Evolutionary conservation across 2,329 filamentous ascomycete genomes (phyloP), one percentile per base, ranked within the genome.

Genomic region (Aspergillus texensis): DNA sequence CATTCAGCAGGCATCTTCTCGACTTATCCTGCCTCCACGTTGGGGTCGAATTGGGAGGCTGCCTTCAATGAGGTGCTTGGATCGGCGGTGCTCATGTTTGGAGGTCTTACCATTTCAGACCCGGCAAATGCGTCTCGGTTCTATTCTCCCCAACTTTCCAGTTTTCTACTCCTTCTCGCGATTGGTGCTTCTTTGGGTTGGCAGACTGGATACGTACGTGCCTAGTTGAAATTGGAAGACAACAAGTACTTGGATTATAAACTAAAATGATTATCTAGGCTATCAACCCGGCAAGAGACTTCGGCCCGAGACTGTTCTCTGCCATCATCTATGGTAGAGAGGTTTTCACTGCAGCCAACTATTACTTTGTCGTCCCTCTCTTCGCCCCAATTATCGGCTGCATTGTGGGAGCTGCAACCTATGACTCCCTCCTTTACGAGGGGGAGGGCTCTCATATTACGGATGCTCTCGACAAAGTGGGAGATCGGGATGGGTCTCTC

Each of bases 121-220:
- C 70, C 72, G 1, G 57, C 24, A 6, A 75, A 75, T 66, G 67
- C 68, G 0, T 30, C 48, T 12, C 64, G 73, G 2, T 74, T 74
- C 56, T 68, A 66, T 16, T 65, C 73, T 10, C 69, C 72, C 6
- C 73, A 75, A 46, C 9, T 75, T 6, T 69, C 72, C 1, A 46
- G 67, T 19, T 74, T 74, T 39, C 30, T 75, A 62, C 65, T 75
- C 14, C 65, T 75, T 16, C 64, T 72, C 19, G 66, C 65, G 24
- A 75, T 75, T 28, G 72, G 73, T n/a, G 71, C 73, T 1, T 67
- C 73, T 3, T 28, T 75, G 41, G 72, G 73, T n/a, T 75, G 73
- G 73, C 72, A 75, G 66, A 75, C 73, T 8, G 74, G 74, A 45
- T 76, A 75, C 43, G 73, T 75, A 75, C 5, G 72, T 71, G 46